A percentile compares a stretch with the other conserved stretches of the same genome.
Conservation (phyloP, 768 basidiomycete genomes). For the Rhodosporidiobolus odoratus region DNA sequence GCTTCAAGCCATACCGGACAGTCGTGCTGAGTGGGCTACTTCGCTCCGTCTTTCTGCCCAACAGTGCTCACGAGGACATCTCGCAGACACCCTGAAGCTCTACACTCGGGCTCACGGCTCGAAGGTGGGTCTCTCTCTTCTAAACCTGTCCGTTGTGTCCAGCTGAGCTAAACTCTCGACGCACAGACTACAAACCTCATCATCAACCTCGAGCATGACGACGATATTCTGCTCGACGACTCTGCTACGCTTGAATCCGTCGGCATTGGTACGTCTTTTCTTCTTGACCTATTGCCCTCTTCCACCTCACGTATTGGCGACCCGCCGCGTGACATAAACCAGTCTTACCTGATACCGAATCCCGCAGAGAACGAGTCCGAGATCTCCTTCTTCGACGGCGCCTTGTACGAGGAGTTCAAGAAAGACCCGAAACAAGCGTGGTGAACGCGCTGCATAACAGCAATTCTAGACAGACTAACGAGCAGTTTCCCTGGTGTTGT, state of each 20-base stretch:
- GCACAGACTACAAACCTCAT: constrained; percentile 88
- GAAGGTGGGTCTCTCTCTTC: constrained; percentile 57
- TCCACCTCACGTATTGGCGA: no score
- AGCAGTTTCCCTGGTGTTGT: background rate
- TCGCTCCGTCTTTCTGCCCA: background rate
- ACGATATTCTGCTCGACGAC: constrained; percentile 76
- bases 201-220: constrained; percentile 90
- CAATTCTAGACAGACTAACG: background rate
- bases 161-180: background rate
- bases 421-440: constrained; percentile 60
- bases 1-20: constrained; percentile 84
- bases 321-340: no score
- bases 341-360: background rate
- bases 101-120: constrained; percentile 92
- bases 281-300: background rate
- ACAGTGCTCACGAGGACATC: background rate
- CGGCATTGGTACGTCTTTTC: constrained; percentile 63
- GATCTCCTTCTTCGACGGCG: constrained; percentile 79
- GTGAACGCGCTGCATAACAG: constrained; percentile 22
- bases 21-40: constrained; percentile 59
- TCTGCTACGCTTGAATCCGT: constrained; percentile 59
- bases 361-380: constrained; percentile 87
- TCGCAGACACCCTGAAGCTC: constrained; percentile 80
- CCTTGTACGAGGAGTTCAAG: constrained; percentile 74
- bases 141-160: constrained; percentile 1